phyloP scores from a whole-genome alignment of 805 yeast species.

The Wickerhamomyces subpelliculosus region DNA sequence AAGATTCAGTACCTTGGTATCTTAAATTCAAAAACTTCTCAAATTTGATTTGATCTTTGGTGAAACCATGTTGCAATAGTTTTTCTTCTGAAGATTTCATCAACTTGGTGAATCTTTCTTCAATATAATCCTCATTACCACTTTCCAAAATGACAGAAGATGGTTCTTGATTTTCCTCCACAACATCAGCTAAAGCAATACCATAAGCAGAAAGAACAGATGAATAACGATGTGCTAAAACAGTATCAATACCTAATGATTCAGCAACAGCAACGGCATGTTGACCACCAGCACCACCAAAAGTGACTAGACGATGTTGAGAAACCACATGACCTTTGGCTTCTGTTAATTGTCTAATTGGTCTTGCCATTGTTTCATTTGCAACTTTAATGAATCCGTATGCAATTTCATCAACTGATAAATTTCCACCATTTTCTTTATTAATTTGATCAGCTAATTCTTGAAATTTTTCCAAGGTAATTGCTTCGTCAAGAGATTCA shows the following conservation, averaged over 20 bases:
- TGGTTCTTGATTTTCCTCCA: constrained; percentile 73
- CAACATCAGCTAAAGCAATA: constrained; percentile 81
- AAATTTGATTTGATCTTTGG: constrained; percentile 34
- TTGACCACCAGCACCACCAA: constrained; percentile 95
- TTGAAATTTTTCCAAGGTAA: constrained; percentile 42
- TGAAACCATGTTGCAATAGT: constrained; percentile 48
- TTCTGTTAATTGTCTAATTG: constrained; percentile 78
- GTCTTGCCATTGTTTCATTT: constrained; percentile 85
- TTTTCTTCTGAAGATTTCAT: constrained; percentile 33
- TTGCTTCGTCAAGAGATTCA: constrained; percentile 55
- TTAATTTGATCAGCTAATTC: constrained; percentile 54
- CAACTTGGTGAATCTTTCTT: constrained; percentile 39
- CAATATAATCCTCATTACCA: constrained; percentile 27
- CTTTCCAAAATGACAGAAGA: constrained; percentile 39
- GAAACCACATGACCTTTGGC: constrained; percentile 69
- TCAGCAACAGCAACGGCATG: constrained; percentile 76
- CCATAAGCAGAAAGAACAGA: constrained; percentile 86
- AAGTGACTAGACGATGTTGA: constrained; percentile 67
- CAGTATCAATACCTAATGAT: constrained; percentile 58
- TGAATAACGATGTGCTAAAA: constrained; percentile 73
- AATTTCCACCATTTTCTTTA: constrained; percentile 25
- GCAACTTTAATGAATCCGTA: constrained; percentile 79
- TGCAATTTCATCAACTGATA: constrained; percentile 66
- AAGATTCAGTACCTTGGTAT: constrained; percentile 87
- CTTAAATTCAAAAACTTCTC: constrained; percentile 73